These are phyloP conservation scores for Aspergillus asperescens DNA, from an alignment of 495 filamentous ascomycete genomes.

Conservation along the genomic window DNA sequence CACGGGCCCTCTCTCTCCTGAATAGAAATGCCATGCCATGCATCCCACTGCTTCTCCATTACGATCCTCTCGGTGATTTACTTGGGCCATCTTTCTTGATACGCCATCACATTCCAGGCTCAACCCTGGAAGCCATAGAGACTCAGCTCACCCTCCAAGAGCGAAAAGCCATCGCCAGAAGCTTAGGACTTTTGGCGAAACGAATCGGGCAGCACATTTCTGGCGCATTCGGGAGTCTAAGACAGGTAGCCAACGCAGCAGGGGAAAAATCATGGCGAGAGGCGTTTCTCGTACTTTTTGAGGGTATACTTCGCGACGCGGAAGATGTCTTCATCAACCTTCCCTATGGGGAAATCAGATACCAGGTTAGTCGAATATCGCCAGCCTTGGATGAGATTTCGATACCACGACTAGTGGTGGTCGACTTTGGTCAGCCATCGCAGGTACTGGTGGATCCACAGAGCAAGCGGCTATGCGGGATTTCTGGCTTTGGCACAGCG, in stretches of 20 bases:
- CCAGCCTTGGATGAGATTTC: constrained; percentile 51
- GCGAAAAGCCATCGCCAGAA: constrained; percentile 41
- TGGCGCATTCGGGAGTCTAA: constrained; percentile 45
- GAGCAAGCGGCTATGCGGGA: constrained; percentile 40
- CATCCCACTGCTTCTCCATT: constrained; percentile 49
- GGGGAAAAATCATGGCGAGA: constrained; percentile 57
- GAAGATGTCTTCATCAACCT: constrained; percentile 65
- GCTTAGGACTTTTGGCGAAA: constrained; percentile 31
- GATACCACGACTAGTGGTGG: constrained; percentile 51
- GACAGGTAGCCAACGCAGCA: constrained; percentile 40
- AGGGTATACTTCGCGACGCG: constrained; percentile 59
- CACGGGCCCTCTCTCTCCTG: constrained; percentile 46
- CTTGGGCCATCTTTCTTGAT: constrained; percentile 46
- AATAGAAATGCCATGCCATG: constrained; percentile 39
- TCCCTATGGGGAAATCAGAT: constrained; percentile 59
- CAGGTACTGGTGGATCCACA: constrained; percentile 55
- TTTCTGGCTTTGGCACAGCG: constrained; percentile 43
- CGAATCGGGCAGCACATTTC: constrained; percentile 38
- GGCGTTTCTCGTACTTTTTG: constrained; percentile 56
- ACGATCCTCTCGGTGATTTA: constrained; percentile 35
- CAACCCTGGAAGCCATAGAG: constrained; percentile 38
- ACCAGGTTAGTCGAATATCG: constrained; percentile 43
- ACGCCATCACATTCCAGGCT: constrained; percentile 45
- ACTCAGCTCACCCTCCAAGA: constrained; percentile 31
- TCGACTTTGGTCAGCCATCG: constrained; percentile 50